Percentiles rank a stretch among this genome's conserved stretches.
These are phyloP conservation scores for Geotrichum reessii DNA, from an alignment of 1,139 yeast genomes.

Conservation along the genomic window DNA sequence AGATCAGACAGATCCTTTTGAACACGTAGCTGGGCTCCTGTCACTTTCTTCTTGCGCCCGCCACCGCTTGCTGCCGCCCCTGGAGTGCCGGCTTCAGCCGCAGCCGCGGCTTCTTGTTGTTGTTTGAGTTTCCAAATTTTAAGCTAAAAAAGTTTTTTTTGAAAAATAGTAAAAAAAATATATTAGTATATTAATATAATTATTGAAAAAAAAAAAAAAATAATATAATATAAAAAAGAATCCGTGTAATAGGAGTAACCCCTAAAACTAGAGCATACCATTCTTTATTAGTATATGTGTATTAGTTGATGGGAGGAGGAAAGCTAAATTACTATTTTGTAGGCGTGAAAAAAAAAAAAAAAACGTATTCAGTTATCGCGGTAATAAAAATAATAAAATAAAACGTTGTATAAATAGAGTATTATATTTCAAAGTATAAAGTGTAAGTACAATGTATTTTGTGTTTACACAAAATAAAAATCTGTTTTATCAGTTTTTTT, in stretches of 20 bases:
- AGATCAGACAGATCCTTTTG: constrained; percentile 61
- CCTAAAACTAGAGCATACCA: background rate
- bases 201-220: background rate
- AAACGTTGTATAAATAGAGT: too few species aligned
- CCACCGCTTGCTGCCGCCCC: constrained; percentile 19
- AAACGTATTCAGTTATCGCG: too few species aligned
- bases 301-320: too few species aligned
- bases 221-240: background rate
- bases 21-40: constrained; percentile 43
- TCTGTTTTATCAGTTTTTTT: too few species aligned
- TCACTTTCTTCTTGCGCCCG: constrained; percentile 42
- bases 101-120: constrained; percentile 33
- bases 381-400: too few species aligned
- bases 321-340: too few species aligned
- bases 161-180: background rate
- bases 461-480: too few species aligned
- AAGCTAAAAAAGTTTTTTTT: too few species aligned
- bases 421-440: too few species aligned
- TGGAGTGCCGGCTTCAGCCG: constrained; percentile 25
- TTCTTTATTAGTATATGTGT: background rate
- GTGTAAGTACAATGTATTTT: too few species aligned
- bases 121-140: constrained; percentile 41
- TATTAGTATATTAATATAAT: background rate
- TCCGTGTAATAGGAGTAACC: too few species aligned
- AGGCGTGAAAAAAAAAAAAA: too few species aligned